Percentiles rank a stretch among this genome's conserved stretches.
phyloP scores from a whole-genome alignment of 2,329 filamentous ascomycete genomes.

The Ophiostoma tasmaniense region DNA sequence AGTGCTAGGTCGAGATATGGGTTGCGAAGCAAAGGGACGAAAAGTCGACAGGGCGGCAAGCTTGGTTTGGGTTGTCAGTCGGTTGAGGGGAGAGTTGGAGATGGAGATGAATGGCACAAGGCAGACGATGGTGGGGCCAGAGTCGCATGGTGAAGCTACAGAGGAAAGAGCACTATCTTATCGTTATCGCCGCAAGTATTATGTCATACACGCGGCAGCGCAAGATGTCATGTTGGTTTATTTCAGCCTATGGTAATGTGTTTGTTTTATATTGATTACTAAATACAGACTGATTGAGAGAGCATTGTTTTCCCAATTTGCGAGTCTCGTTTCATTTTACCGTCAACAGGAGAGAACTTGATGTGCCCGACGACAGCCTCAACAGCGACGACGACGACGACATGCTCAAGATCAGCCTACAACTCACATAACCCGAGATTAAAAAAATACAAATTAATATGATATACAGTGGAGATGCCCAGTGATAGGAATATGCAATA shows the following conservation, averaged over 20 bases:
- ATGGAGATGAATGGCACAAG: not conserved
- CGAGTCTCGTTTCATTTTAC: too few relatives aligned
- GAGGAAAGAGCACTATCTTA: not conserved
- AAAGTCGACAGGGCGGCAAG: not conserved
- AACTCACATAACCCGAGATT: too few relatives aligned
- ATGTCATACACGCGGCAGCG: not conserved
- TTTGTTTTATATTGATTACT: too few relatives aligned
- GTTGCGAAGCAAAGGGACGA: not conserved
- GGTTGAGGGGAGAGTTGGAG: not conserved
- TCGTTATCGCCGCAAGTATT: not conserved
- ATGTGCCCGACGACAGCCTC: too few relatives aligned
- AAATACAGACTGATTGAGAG: too few relatives aligned
- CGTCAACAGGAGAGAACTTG: too few relatives aligned
- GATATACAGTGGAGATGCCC: slow-evolving; percentile 18
- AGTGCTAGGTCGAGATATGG: not conserved
- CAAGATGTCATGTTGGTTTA: not conserved
- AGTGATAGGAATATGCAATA: not conserved
- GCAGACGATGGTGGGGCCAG: not conserved
- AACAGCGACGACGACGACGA: not conserved
- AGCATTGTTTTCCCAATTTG: too few relatives aligned
- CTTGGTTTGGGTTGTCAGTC: not conserved
- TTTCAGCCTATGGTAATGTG: too few relatives aligned
- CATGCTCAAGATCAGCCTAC: not conserved
- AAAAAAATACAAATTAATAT: not conserved
- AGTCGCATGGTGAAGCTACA: not conserved